A percentile compares a stretch with the other conserved stretches of the same genome.
These are phyloP conservation scores for Aspergillus jensenii DNA, from an alignment of 2,329 filamentous ascomycete genomes.

Conservation along the genomic window DNA sequence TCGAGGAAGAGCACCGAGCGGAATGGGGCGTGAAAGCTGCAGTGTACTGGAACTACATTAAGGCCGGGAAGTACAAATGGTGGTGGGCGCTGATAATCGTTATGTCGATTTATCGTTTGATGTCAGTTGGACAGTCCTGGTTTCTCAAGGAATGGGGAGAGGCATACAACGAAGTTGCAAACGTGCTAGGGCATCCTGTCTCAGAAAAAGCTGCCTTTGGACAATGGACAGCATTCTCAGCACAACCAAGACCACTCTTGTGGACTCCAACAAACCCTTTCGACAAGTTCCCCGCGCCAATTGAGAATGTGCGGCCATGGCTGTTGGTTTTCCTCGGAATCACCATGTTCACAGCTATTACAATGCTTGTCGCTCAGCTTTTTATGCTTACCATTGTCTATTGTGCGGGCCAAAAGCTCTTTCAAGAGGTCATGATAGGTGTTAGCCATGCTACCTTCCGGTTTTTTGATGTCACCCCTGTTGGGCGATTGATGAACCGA, in stretches of 20 bases:
- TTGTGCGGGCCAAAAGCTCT: constrained; percentile 72
- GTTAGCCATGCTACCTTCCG: constrained; percentile 82
- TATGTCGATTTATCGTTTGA: constrained; percentile 63
- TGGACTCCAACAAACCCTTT: constrained; percentile 27
- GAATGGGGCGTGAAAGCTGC: constrained; percentile 72
- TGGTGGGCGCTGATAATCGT: constrained; percentile 67
- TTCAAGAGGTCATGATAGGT: constrained; percentile 67
- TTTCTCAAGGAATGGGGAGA: constrained; percentile 88
- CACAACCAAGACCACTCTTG: constrained; percentile 8
- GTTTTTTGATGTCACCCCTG: constrained; percentile 87
- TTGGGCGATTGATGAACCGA: constrained; percentile 88
- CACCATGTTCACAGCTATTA: constrained; percentile 59
- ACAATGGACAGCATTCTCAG: constrained; percentile 5
- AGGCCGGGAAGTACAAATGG: constrained; percentile 71
- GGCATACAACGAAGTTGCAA: constrained; percentile 53
- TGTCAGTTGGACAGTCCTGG: constrained; percentile 69
- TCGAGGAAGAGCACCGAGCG: constrained; percentile 73
- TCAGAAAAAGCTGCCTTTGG: constrained; percentile 9
- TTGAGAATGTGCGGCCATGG: constrained; percentile 70
- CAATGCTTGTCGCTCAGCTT: constrained; percentile 62
- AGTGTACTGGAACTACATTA: constrained; percentile 84
- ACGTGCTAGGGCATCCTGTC: constrained; percentile 20
- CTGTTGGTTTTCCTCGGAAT: constrained; percentile 68
- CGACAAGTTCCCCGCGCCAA: constrained; percentile 63
- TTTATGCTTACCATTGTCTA: constrained; percentile 77